Percentiles rank a stretch among this genome's conserved stretches.
phyloP scores from a whole-genome alignment of 805 yeast species.

The Kluyveromyces dobzhanskii region DNA sequence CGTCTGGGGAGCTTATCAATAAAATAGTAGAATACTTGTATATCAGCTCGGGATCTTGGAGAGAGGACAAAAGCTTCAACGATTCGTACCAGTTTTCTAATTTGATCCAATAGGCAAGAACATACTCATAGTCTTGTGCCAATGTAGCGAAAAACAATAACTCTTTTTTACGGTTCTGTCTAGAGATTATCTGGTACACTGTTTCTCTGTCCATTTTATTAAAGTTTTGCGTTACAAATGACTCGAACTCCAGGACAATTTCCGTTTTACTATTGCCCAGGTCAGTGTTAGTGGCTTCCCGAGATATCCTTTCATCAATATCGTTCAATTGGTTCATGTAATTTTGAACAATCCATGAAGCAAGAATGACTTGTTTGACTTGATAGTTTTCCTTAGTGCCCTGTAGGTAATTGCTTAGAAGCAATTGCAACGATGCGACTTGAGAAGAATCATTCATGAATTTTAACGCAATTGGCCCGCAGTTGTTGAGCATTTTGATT shows the following conservation, averaged over 20 bases:
- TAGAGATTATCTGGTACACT: conserved; percentile 59
- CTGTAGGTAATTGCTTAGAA: conserved; percentile 35
- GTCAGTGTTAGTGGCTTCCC: conserved; percentile 19
- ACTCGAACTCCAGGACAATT: conserved; percentile 30
- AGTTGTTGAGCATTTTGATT: conserved; percentile 49
- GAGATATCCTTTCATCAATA: conserved; percentile 26
- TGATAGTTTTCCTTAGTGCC: conserved; percentile 12
- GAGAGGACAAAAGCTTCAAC: conserved; percentile 44
- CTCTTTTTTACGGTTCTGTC: conserved; percentile 57
- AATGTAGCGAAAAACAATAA: conserved; percentile 60
- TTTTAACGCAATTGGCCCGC: conserved; percentile 54
- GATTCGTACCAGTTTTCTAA: conserved; percentile 69
- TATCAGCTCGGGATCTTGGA: conserved; percentile 39
- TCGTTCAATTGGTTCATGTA: conserved; percentile 28
- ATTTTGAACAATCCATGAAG: conserved; percentile 33
- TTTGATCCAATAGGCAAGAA: conserved; percentile 61
- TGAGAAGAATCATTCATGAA: conserved; percentile 37
- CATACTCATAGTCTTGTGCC: conserved; percentile 59
- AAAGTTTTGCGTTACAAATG: conserved; percentile 44
- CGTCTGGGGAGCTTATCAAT: conserved; percentile 56
- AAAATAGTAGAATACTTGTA: conserved; percentile 65
- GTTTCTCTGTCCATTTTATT: conserved; percentile 54
- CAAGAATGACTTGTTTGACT: conserved; percentile 25
- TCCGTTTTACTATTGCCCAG: conserved; percentile 19
- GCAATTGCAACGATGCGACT: conserved; percentile 38